Evolutionary conservation across 164 flowering plant genomes (phyloP).

Genomic region (Houttuynia cordata): DNA sequence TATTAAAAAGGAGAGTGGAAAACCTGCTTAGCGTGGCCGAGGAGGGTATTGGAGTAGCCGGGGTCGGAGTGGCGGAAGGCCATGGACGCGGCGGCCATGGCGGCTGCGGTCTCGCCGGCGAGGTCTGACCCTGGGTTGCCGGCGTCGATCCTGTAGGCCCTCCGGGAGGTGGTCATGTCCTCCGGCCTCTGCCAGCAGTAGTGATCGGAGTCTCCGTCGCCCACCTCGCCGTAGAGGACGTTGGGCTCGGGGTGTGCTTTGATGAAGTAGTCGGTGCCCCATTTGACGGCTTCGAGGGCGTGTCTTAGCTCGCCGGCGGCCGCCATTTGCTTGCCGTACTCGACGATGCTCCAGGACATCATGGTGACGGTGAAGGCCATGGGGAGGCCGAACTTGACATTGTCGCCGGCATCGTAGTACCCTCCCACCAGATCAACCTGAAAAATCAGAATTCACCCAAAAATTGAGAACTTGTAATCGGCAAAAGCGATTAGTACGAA

Average conservation of each 20-base stretch:
- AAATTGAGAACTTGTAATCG: no score
- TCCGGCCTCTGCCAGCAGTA: conserved; percentile 96
- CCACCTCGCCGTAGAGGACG: conserved; percentile 82
- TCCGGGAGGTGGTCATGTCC: conserved; percentile 84
- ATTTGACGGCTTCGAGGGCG: conserved; percentile 79
- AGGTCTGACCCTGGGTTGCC: conserved; percentile 87
- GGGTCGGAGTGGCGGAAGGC: conserved; percentile 64
- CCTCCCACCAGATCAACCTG: conserved; percentile 98
- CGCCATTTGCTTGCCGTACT: conserved; percentile 69
- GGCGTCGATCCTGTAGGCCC: conserved; percentile 54
- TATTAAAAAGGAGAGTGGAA: not conserved
- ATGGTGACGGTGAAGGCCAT: conserved; percentile 94
- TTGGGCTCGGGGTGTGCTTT: conserved; percentile 83
- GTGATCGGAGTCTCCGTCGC: conserved; percentile 77
- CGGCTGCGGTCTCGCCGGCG: conserved; percentile 91
- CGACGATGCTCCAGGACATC: conserved; percentile 86
- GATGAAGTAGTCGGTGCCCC: conserved; percentile 91
- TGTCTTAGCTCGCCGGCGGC: conserved; percentile 61
- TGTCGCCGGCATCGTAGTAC: conserved; percentile 94
- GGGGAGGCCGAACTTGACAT: conserved; percentile 91
- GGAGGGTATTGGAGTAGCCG: conserved; percentile 47
- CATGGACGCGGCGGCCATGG: conserved; percentile 88
- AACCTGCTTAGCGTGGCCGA: conserved; percentile 74
- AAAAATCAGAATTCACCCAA: no score
- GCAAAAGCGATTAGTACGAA: no score